Base-by-base conservation (phyloP, 129 eudicot species). In the Lonicera japonica region DNA sequence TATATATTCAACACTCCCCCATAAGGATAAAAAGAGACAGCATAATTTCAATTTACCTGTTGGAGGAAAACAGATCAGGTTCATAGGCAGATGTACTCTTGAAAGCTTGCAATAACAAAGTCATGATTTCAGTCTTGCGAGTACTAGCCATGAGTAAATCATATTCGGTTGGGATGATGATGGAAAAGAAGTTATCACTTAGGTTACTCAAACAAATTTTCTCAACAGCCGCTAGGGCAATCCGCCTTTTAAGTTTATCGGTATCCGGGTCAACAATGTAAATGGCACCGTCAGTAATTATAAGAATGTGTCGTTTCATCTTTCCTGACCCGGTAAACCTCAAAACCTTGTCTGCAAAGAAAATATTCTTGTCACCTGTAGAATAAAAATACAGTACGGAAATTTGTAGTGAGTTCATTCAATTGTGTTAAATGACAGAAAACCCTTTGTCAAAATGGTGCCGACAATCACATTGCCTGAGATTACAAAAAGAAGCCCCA, bases 301-400 rank as follows among this genome's bases (percentile, higher is more conserved):
- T 22, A 51, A 94, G 72, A 54, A 80, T 65, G 46, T 86, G 82
- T 12, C 75, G 70, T 77, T 88, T 94, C 81, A 94, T 83, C 86
- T 85, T 94, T 63, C 99, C 96, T n/a, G 89, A 66, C 60, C 87
- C 80, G 47, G 99, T 94, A 67, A 88, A 88, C 79, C 88, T 94
- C 67, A 85, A 69, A 61, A 94, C 85, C 55, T 71, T 81, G 59
- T 94, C 99, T 18, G 96, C 92, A 70, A 94, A 94, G 73, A 87
- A 70, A 34, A 92, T 83, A 39, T 79, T 79, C 59, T 71, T 82
- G 79, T 80, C 98, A 73, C 98, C 97, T 89, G 80, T 64, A 65
- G 23, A 57, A 52, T 25, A 17, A 40, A n/a, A 74, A 56, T 51
- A 50, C 5, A 50, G 55, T 0, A 17, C 20, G 1, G 13, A 43